Conservation (phyloP, 371 early-diverging fungal species). For the Lichtheimia ornata region DNA sequence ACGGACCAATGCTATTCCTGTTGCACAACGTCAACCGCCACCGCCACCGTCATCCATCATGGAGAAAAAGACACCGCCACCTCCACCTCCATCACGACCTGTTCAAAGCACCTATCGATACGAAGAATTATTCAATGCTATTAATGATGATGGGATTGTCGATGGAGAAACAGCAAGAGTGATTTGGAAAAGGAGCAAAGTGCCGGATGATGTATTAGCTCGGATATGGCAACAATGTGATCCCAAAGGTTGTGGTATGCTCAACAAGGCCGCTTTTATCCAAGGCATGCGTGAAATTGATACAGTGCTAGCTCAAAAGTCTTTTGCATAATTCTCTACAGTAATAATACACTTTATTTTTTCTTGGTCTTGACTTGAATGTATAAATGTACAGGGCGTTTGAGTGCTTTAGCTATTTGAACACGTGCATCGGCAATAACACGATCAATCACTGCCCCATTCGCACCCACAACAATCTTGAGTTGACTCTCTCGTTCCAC, state of each 20-base stretch:
- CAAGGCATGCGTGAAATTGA: conserved; percentile 51
- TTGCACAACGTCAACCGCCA: conserved; percentile 19
- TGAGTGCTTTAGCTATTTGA: conserved; percentile 44
- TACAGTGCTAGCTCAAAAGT: conserved; percentile 20
- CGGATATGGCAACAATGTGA: conserved; percentile 47
- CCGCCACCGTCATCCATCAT: conserved; percentile 33
- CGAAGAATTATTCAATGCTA: conserved; percentile 34
- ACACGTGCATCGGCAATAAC: conserved; percentile 48
- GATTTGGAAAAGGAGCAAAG: conserved; percentile 39
- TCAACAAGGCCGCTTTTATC: conserved; percentile 43
- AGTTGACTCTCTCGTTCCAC: conserved; percentile 52
- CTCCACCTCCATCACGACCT: conserved; percentile 38
- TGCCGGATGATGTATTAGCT: conserved; percentile 35
- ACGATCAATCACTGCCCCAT: conserved; percentile 49
- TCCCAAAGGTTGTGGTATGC: conserved; percentile 35
- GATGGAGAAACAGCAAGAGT: conserved; percentile 34
- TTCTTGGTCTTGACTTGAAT: conserved; percentile 56
- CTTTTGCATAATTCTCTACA: not conserved
- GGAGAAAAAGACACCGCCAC: conserved; percentile 30
- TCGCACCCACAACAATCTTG: conserved; percentile 58
- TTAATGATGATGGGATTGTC: conserved; percentile 43
- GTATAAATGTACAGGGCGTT: conserved; percentile 48
- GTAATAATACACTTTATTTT: conserved; percentile 2
- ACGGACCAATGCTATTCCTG: not conserved
- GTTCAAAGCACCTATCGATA: conserved; percentile 26